A percentile compares a stretch with the other conserved stretches of the same genome.
Evolutionary conservation across 805 yeast genomes (phyloP).

Genomic region (Pichia rugopelliculosa): DNA sequence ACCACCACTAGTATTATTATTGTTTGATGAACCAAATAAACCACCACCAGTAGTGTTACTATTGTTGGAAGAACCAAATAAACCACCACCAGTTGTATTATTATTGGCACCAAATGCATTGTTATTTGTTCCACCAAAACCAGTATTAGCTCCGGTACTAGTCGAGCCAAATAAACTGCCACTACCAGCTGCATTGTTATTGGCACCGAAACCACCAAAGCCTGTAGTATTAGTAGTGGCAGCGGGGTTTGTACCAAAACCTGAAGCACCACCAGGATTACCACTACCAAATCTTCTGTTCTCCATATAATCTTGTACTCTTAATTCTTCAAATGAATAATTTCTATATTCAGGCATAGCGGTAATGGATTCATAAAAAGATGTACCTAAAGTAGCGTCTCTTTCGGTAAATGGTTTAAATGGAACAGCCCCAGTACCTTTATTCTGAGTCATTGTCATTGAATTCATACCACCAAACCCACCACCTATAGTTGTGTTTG

Average conservation of each 20-base stretch:
- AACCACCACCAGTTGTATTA: constrained; percentile 11
- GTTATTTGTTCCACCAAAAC: constrained; percentile 24
- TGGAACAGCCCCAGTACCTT: constrained; percentile 64
- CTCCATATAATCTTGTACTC: constrained; percentile 80
- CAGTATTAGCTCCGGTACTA: constrained; percentile 11
- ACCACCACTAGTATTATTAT: background rate
- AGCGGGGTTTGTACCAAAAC: constrained; percentile 19
- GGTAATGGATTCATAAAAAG: constrained; percentile 64
- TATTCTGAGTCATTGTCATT: constrained; percentile 31
- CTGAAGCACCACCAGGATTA: constrained; percentile 16
- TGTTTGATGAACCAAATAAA: constrained; percentile 1
- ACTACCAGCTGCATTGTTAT: constrained; percentile 10
- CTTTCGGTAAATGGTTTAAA: constrained; percentile 66
- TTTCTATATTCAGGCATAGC: constrained; percentile 88
- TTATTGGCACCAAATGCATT: constrained; percentile 29
- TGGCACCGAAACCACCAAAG: constrained; percentile 23
- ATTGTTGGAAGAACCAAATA: constrained; percentile 18
- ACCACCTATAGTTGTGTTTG: constrained; percentile 13
- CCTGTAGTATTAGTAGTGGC: constrained; percentile 15
- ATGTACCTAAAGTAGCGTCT: constrained; percentile 52
- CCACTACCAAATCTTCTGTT: constrained; percentile 53
- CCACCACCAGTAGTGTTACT: constrained; percentile 6
- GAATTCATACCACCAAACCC: constrained; percentile 26
- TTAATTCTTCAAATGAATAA: constrained; percentile 78
- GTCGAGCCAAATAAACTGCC: constrained; percentile 16